phyloP scores from a whole-genome alignment of 2,329 filamentous ascomycete species.

The Aotearoamyces nothofagi region DNA sequence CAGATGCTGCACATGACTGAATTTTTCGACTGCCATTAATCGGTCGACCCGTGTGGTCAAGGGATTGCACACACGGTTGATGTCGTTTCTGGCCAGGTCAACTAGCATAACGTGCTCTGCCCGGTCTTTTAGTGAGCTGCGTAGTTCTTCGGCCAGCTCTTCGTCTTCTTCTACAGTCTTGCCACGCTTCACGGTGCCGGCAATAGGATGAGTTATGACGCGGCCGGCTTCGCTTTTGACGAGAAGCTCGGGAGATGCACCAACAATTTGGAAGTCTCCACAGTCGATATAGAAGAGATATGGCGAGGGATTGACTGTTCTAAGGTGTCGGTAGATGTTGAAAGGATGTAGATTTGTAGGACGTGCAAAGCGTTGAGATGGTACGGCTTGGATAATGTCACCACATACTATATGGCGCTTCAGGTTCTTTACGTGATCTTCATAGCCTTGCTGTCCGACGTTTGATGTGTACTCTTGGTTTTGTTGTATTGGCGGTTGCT shows the following conservation, averaged over 20 bases:
- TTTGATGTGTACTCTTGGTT: slow-evolving; percentile 80
- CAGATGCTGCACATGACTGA: slow-evolving; percentile 94
- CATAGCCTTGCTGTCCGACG: slow-evolving; percentile 78
- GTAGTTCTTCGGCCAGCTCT: slow-evolving; percentile 60
- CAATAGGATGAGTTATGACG: slow-evolving; percentile 93
- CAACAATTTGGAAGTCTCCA: slow-evolving; percentile 83
- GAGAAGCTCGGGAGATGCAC: slow-evolving; percentile 85
- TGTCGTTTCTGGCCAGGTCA: slow-evolving; percentile 87
- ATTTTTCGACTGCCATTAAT: slow-evolving; percentile 86
- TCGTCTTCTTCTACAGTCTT: slow-evolving; percentile 70
- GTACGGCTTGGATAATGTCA: slow-evolving; percentile 96
- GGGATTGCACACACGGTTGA: slow-evolving; percentile 91
- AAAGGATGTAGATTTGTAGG: slow-evolving; percentile 89
- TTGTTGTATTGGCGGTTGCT: slow-evolving; percentile 56
- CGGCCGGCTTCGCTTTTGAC: slow-evolving; percentile 79
- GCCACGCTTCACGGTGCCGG: slow-evolving; percentile 84
- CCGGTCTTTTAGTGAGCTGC: slow-evolving; percentile 74
- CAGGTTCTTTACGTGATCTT: slow-evolving; percentile 69
- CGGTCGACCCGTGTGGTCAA: slow-evolving; percentile 80
- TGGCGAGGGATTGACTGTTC: slow-evolving; percentile 93
- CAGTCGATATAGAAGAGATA: slow-evolving; percentile 97
- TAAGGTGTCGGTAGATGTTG: slow-evolving; percentile 92
- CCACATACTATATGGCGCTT: slow-evolving; percentile 85
- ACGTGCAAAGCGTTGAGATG: slow-evolving; percentile 81
- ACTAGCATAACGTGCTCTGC: slow-evolving; percentile 97